Conservation (phyloP, 2,329 filamentous ascomycete genomes). For the Pezicula neosporulosa region DNA sequence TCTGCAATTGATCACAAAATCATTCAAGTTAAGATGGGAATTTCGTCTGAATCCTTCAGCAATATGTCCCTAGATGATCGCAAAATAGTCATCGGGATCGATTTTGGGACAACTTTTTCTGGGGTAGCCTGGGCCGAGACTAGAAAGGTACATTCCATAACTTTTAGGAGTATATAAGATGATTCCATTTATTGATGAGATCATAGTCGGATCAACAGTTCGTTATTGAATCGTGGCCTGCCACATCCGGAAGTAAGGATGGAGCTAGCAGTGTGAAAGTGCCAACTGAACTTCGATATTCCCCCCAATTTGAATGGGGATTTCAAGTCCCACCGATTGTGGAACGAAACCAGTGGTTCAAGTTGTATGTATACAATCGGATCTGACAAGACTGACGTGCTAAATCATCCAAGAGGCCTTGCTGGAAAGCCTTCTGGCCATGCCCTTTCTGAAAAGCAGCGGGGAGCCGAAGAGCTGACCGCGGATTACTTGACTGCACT, state of each 20-base stretch:
- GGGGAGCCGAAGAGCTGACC: slow-evolving; percentile 34
- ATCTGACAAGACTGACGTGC: not conserved
- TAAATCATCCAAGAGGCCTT: no score
- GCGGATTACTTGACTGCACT: slow-evolving; percentile 50
- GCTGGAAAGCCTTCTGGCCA: no score
- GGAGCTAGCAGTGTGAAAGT: slow-evolving; percentile 1
- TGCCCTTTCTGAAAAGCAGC: not conserved
- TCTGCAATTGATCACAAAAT: no score
- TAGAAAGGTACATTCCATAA: not conserved
- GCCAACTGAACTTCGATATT: slow-evolving; percentile 1
- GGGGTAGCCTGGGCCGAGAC: slow-evolving; percentile 9
- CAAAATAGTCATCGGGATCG: slow-evolving; percentile 4
- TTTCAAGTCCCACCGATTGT: not conserved
- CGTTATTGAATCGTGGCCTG: not conserved
- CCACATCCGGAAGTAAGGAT: not conserved
- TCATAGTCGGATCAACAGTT: not conserved
- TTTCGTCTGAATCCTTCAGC: no score
- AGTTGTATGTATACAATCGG: not conserved
- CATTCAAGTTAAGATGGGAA: no score
- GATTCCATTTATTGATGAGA: no score
- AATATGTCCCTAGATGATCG: no score
- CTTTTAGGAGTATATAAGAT: no score
- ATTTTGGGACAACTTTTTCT: slow-evolving; percentile 11
- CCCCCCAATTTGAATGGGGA: not conserved
- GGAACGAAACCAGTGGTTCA: slow-evolving; percentile 1